A percentile compares a stretch with the other conserved stretches of the same genome.
Evolutionary conservation across 2,329 filamentous ascomycete species (phyloP).

Genomic region (Byssothecium circinans): DNA sequence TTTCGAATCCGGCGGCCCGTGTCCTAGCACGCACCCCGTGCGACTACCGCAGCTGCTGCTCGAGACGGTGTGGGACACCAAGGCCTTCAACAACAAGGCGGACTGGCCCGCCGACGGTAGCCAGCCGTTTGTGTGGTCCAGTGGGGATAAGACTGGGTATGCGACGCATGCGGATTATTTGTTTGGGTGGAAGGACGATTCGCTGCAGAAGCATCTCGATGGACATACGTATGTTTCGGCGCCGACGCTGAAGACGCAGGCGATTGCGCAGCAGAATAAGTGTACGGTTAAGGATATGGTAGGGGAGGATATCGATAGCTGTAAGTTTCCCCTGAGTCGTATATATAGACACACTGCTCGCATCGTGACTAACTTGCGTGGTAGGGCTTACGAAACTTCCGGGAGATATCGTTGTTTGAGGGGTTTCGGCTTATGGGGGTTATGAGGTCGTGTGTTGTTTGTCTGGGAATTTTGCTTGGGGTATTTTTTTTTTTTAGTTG

Average conservation of each 20-base stretch:
- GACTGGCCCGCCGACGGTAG: conserved; percentile 36
- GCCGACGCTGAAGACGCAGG: conserved; percentile 37
- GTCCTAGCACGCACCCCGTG: conserved; percentile 31
- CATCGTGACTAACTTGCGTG: no score
- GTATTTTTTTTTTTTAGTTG: no score
- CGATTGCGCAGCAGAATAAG: conserved; percentile 37
- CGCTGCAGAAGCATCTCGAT: conserved; percentile 34
- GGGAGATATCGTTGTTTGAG: not conserved
- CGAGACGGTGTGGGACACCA: conserved; percentile 39
- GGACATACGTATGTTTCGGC: conserved; percentile 32
- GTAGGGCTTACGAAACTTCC: not conserved
- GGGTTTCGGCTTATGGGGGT: not conserved
- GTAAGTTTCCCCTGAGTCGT: no score
- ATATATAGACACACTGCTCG: no score
- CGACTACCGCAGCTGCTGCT: conserved; percentile 35
- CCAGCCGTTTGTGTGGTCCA: conserved; percentile 38
- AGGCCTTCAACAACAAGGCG: conserved; percentile 33
- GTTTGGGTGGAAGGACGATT: conserved; percentile 38
- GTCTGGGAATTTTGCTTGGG: no score
- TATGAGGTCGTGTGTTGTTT: no score
- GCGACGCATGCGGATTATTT: conserved; percentile 37
- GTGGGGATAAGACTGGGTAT: conserved; percentile 30
- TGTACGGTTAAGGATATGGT: conserved; percentile 37
- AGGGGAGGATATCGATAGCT: conserved; percentile 33
- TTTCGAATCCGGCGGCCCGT: conserved; percentile 34